phyloP scores from a whole-genome alignment of 2,329 filamentous ascomycete species.

The Bimuria novae-zelandiae region DNA sequence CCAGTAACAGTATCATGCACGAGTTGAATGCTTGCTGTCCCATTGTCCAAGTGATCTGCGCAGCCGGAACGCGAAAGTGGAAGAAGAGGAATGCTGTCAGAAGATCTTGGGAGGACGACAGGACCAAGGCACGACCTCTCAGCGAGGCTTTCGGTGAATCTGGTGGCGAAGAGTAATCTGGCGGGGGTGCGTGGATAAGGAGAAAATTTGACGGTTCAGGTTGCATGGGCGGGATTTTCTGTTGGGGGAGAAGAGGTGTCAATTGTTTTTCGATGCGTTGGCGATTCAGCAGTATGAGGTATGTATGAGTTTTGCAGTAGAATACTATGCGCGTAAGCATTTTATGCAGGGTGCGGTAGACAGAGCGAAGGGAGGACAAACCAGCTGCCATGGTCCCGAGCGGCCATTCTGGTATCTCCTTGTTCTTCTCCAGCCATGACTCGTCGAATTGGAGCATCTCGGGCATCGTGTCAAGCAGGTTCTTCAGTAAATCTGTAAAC shows the following conservation, averaged over 20 bases:
- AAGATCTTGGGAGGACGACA: constrained; percentile 49
- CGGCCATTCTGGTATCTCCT: constrained; percentile 52
- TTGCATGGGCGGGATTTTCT: constrained; percentile 4
- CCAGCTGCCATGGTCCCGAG: constrained; percentile 52
- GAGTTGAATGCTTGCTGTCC: constrained; percentile 57
- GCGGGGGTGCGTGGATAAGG: constrained; percentile 17
- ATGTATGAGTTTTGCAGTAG: constrained; percentile 54
- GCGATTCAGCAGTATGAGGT: constrained; percentile 55
- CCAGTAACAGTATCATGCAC: constrained; percentile 54
- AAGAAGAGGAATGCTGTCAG: constrained; percentile 55
- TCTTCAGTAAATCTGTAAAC: constrained; percentile 51
- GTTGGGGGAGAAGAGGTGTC: neutral
- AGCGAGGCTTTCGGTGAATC: constrained; percentile 24
- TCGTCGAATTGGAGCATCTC: constrained; percentile 53
- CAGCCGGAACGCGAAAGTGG: constrained; percentile 48
- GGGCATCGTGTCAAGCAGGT: constrained; percentile 53
- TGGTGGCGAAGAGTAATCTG: constrained; percentile 19
- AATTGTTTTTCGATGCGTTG: constrained; percentile 44
- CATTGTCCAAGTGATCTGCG: constrained; percentile 55
- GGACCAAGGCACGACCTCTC: constrained; percentile 48
- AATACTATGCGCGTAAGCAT: constrained; percentile 42
- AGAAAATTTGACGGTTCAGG: constrained; percentile 15
- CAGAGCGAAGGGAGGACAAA: constrained; percentile 28
- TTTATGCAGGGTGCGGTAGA: neutral
- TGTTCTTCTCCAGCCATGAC: constrained; percentile 48